These are phyloP conservation scores for Candida incommunis DNA, from an alignment of 805 yeast species.

Conservation along the genomic window DNA sequence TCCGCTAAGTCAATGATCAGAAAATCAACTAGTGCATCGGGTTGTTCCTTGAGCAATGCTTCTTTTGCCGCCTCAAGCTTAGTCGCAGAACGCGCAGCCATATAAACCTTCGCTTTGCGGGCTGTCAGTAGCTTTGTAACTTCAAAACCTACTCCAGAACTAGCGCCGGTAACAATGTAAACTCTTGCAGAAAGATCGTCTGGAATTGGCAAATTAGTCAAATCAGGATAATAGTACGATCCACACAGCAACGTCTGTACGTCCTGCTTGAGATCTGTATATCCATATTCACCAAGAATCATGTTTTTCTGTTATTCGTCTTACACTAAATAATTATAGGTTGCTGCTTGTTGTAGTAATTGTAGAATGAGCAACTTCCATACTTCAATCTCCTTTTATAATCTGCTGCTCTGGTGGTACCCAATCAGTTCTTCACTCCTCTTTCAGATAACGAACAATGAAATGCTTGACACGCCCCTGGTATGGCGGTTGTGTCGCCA, in stretches of 20 bases:
- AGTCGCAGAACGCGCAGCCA: constrained; percentile 21
- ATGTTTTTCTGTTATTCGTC: too few relatives aligned
- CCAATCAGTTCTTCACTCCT: too few relatives aligned
- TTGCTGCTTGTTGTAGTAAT: too few relatives aligned
- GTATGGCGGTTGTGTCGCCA: too few relatives aligned
- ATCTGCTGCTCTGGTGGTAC: too few relatives aligned
- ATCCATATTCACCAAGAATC: too few relatives aligned
- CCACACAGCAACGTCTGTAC: neutral
- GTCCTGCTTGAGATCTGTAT: neutral
- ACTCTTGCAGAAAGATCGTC: constrained; percentile 20
- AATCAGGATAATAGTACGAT: neutral
- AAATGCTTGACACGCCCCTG: too few relatives aligned
- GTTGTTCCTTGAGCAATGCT: constrained; percentile 9
- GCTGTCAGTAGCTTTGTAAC: constrained; percentile 19
- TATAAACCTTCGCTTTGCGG: constrained; percentile 22
- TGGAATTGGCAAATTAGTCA: neutral
- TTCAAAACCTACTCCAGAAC: constrained; percentile 24
- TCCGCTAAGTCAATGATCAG: constrained; percentile 19
- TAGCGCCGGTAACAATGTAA: constrained; percentile 22
- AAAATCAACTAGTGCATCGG: constrained; percentile 11
- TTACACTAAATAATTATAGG: too few relatives aligned
- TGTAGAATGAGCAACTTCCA: too few relatives aligned
- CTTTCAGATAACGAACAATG: too few relatives aligned
- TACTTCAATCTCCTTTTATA: too few relatives aligned
- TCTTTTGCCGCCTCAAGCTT: constrained; percentile 19